Conservation (phyloP, 2,329 filamentous ascomycete species). For the Diplodia scrobiculata region DNA sequence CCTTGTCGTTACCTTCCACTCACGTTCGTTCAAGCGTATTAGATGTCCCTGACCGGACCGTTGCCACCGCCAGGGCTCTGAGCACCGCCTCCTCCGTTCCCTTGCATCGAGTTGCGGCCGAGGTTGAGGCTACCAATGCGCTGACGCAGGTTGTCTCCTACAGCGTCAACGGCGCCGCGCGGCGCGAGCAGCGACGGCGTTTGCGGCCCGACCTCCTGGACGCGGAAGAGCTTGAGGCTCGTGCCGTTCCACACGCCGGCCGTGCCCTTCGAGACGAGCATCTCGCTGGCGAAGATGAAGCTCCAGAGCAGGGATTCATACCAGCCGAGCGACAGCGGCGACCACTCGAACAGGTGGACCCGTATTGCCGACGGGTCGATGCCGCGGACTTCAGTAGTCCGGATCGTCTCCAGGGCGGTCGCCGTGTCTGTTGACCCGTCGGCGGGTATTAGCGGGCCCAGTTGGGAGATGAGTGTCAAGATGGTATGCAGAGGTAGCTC, state of each 20-base stretch:
- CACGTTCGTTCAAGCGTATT: slow-evolving; percentile 26
- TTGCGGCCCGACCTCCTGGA: slow-evolving; percentile 78
- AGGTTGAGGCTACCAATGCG: slow-evolving; percentile 81
- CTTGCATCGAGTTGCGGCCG: slow-evolving; percentile 43
- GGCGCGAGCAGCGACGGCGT: slow-evolving; percentile 82
- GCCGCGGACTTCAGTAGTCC: slow-evolving; percentile 64
- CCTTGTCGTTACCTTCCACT: background rate
- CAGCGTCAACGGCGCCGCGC: slow-evolving; percentile 86
- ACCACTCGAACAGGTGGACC: slow-evolving; percentile 94
- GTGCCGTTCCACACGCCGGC: slow-evolving; percentile 96
- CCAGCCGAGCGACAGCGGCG: slow-evolving; percentile 85
- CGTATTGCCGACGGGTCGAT: slow-evolving; percentile 74
- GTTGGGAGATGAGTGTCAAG: slow-evolving; percentile 70
- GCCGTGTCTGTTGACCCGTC: slow-evolving; percentile 48
- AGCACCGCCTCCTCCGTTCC: slow-evolving; percentile 30
- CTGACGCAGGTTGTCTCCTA: slow-evolving; percentile 85
- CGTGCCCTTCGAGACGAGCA: slow-evolving; percentile 81
- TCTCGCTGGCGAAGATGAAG: slow-evolving; percentile 86
- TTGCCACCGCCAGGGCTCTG: slow-evolving; percentile 31
- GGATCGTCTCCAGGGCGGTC: slow-evolving; percentile 54
- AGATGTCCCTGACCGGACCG: slow-evolving; percentile 41
- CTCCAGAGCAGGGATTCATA: slow-evolving; percentile 95
- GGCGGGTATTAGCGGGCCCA: slow-evolving; percentile 55
- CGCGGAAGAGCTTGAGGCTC: slow-evolving; percentile 80
- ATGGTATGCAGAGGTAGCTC: slow-evolving; percentile 87